These are phyloP conservation scores for Barnettozyma sucrosica DNA, from an alignment of 805 yeast genomes.

Conservation along the genomic window DNA sequence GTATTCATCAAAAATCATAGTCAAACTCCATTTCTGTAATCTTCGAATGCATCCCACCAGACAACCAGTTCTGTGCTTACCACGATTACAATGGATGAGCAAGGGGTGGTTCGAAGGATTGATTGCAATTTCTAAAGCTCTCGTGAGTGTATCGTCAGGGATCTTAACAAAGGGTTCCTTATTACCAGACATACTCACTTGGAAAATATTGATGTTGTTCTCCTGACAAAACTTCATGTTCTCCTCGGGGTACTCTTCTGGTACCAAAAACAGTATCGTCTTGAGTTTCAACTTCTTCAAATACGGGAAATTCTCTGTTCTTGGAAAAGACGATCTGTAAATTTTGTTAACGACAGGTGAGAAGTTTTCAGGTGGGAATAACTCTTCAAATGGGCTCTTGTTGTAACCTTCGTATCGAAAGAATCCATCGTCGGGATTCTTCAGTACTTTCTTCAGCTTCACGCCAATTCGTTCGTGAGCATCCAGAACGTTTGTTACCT, in stretches of 20 bases:
- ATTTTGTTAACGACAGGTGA: conserved; percentile 73
- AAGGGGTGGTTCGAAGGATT: conserved; percentile 89
- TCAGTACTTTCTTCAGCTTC: conserved; percentile 20
- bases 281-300: conserved; percentile 57
- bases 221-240: conserved; percentile 57
- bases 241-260: conserved; percentile 85
- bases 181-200: conserved; percentile 91
- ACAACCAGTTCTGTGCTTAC: conserved; percentile 96
- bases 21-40: conserved; percentile 85
- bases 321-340: conserved; percentile 87
- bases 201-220: conserved; percentile 65
- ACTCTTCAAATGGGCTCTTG: conserved; percentile 22
- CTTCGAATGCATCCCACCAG: conserved; percentile 87
- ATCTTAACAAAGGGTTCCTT: conserved; percentile 89
- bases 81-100: conserved; percentile 90
- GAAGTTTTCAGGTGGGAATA: conserved; percentile 82
- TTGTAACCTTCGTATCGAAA: conserved; percentile 13
- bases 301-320: conserved; percentile 74
- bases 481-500: not conserved
- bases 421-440: conserved; percentile 6
- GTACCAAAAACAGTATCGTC: conserved; percentile 76
- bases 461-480: conserved; percentile 2
- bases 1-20: conserved; percentile 94
- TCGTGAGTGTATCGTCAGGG: conserved; percentile 60
- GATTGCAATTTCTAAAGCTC: conserved; percentile 74